Evolutionary conservation across 2,329 filamentous ascomycete genomes (phyloP).

Genomic region (Phoma herbarum): DNA sequence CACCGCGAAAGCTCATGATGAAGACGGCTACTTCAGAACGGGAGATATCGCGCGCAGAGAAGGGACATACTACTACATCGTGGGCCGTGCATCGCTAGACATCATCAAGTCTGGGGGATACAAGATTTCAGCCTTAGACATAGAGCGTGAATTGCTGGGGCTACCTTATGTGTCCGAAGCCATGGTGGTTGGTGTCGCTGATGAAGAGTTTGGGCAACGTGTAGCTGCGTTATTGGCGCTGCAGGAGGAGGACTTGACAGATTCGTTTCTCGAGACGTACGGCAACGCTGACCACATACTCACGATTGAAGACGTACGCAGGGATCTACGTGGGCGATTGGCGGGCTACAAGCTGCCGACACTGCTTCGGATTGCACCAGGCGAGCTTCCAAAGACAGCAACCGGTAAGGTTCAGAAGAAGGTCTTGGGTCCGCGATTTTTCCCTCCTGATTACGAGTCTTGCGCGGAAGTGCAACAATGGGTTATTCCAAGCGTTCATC

Average conservation of each 20-base stretch:
- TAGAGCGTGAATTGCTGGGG: slow-evolving; percentile 62
- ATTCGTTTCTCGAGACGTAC: slow-evolving; percentile 28
- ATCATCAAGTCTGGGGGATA: slow-evolving; percentile 66
- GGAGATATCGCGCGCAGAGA: slow-evolving; percentile 55
- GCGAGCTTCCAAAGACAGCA: slow-evolving; percentile 59
- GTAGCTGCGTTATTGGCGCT: slow-evolving; percentile 62
- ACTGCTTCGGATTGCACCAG: slow-evolving; percentile 54
- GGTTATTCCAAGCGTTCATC: slow-evolving; percentile 24
- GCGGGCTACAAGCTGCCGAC: slow-evolving; percentile 62
- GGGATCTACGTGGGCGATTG: slow-evolving; percentile 56
- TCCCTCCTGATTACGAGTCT: slow-evolving; percentile 39
- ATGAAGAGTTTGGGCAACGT: slow-evolving; percentile 64
- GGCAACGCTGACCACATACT: slow-evolving; percentile 34
- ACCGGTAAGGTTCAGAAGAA: slow-evolving; percentile 64
- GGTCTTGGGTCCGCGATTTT: slow-evolving; percentile 52
- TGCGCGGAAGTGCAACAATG: slow-evolving; percentile 44
- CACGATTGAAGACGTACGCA: slow-evolving; percentile 53
- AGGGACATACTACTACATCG: slow-evolving; percentile 61
- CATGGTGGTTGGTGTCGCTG: slow-evolving; percentile 62
- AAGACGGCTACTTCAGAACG: slow-evolving; percentile 60
- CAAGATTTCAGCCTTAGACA: slow-evolving; percentile 64
- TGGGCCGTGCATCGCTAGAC: slow-evolving; percentile 62
- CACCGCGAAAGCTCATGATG: slow-evolving; percentile 57
- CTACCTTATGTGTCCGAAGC: slow-evolving; percentile 61
- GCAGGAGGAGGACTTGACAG: slow-evolving; percentile 45